phyloP scores from a whole-genome alignment of 768 basidiomycete species.

The Rhodosporidiobolus sp. region DNA sequence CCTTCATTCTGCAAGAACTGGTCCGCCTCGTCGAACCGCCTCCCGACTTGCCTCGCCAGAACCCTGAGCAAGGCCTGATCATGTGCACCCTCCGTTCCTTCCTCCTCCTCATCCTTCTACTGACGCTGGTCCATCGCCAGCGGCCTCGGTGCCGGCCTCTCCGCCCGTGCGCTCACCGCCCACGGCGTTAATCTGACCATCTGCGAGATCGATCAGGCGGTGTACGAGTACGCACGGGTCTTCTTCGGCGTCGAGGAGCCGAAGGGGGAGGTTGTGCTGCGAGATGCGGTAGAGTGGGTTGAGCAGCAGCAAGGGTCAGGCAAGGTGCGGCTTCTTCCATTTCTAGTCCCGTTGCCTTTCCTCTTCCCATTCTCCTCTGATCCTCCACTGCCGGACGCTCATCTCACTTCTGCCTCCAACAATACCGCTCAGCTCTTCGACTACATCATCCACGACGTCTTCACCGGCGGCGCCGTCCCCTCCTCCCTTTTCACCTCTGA shows the following conservation, averaged over 20 bases:
- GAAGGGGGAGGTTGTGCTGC: slow-evolving; percentile 60
- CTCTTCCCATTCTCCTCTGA: neutral
- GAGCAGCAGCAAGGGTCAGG: slow-evolving; percentile 44
- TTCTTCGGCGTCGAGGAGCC: slow-evolving; percentile 75
- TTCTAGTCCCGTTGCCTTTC: too few relatives aligned
- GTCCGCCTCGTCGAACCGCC: slow-evolving; percentile 65
- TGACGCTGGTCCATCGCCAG: slow-evolving; percentile 50
- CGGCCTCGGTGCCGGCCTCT: slow-evolving; percentile 82
- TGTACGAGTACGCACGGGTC: slow-evolving; percentile 72
- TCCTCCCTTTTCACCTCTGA: slow-evolving; percentile 76
- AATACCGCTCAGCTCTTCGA: slow-evolving; percentile 38
- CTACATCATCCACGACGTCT: slow-evolving; percentile 79
- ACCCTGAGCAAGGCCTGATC: slow-evolving; percentile 60
- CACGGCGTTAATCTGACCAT: slow-evolving; percentile 72
- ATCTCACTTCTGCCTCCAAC: neutral
- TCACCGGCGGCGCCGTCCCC: slow-evolving; percentile 89
- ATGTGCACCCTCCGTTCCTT: slow-evolving; percentile 62
- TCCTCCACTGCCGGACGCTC: neutral
- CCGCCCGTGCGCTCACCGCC: slow-evolving; percentile 67
- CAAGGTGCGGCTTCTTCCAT: slow-evolving; percentile 54
- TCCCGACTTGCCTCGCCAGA: slow-evolving; percentile 32
- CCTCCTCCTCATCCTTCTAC: neutral
- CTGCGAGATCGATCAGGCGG: slow-evolving; percentile 89
- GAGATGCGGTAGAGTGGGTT: slow-evolving; percentile 74
- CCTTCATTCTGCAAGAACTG: slow-evolving; percentile 85